These are phyloP conservation scores for Solanum peruvianum DNA, from an alignment of 257 asterid genomes.

Conservation along the genomic window DNA sequence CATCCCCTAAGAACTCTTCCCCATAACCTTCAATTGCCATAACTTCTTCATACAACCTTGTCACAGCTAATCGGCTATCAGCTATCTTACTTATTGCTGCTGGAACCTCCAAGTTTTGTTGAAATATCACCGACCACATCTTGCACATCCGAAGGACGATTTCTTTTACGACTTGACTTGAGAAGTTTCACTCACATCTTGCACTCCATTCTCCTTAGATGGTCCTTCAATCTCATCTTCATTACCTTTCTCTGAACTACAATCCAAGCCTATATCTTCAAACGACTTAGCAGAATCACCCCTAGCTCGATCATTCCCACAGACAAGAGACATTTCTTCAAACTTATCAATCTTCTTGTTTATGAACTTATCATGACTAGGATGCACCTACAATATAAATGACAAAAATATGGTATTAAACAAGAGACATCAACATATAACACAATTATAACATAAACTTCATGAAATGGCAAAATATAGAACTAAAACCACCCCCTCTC, in stretches of 20 bases:
- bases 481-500: no score
- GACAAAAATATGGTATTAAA: no score
- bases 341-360: no score
- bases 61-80: not conserved
- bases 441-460: no score
- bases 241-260: not conserved
- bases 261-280: not conserved
- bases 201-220: not conserved
- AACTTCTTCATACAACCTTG: not conserved
- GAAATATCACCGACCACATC: not conserved
- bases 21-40: not conserved
- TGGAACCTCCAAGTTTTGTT: not conserved
- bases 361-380: no score
- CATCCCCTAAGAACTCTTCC: no score
- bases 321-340: no score
- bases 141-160: no score
- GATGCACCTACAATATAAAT: no score
- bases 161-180: not conserved
- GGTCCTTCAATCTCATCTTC: not conserved
- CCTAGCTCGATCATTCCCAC: not conserved
- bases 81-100: not conserved
- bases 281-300: not conserved
- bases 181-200: not conserved
- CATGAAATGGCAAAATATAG: no score
- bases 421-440: no score